phyloP scores from a whole-genome alignment of 129 eudicot genomes.

The Deinandra increscens region DNA sequence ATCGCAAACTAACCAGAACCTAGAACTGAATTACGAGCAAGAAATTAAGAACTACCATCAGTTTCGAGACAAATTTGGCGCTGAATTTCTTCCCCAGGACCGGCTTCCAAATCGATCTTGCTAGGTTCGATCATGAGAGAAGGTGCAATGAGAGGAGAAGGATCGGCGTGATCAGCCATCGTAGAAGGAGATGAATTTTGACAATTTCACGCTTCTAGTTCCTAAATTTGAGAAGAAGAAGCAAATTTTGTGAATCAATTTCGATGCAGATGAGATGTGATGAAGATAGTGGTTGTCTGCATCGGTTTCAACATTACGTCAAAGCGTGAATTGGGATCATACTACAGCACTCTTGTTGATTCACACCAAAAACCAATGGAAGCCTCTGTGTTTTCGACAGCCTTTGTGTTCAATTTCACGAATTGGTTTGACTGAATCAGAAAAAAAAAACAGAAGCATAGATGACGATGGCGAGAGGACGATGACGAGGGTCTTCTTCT shows the following conservation, averaged over 20 bases:
- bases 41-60: conserved; percentile 53
- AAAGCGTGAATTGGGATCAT: conserved; percentile 20
- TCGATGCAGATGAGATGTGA: background rate
- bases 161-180: conserved; percentile 59
- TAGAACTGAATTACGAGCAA: conserved; percentile 28
- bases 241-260: conserved; percentile 1
- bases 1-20: conserved; percentile 9
- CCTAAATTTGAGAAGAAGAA: conserved; percentile 20
- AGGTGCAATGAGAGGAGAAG: conserved; percentile 70
- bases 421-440: no score
- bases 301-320: conserved; percentile 26
- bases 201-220: background rate
- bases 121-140: conserved; percentile 36
- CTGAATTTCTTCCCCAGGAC: conserved; percentile 91
- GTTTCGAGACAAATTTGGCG: conserved; percentile 98
- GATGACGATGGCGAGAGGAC: no score
- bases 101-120: conserved; percentile 92
- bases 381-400: no score
- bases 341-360: background rate
- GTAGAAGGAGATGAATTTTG: conserved; percentile 19
- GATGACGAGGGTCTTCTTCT: no score
- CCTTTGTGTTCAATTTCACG: no score
- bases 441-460: no score
- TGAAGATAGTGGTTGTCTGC: no score
- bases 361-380: conserved; percentile 14